Evolutionary conservation across 2,329 filamentous ascomycete genomes (phyloP), one percentile per base, ranked within the genome.

Genomic region (Coniochaeta sp.): DNA sequence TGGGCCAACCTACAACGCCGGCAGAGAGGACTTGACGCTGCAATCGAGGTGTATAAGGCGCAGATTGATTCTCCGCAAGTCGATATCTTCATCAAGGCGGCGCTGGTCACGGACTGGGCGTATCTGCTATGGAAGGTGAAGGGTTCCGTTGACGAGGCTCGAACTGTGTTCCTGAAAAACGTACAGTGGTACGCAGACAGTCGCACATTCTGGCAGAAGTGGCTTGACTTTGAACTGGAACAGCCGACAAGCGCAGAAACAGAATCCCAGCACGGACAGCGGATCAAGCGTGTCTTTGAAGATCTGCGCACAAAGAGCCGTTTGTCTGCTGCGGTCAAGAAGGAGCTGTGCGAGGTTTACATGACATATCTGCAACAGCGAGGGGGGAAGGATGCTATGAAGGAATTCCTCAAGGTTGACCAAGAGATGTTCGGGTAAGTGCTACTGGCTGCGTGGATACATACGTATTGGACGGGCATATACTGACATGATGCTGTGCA

Each of bases 21-120:
- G 34, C 90, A 96, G 67, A 84, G 84, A 58, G 92, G 91, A 6
- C 80, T 96, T 4, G 90, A 96, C 34, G 89, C 90, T 0, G 93
- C 93, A 1, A 89, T 97, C 60, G 85, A 89, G 60, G 82, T 96
- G 6, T 90, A 93, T 73, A 91, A 93, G 73, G 80, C 83, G 57
- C 90, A 96, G 64, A 89, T 97, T 64, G 88, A 93, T 65, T 85
- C 85, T 1, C 81, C 86, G 1, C 79, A 86, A 12, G 86, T 89
- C 58, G 88, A 92, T 64, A 80, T 89, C 59, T 89, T 89, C 67
- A 88, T 91, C 58, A 96, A 96, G 73, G 93, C 93, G 9, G 88
- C 90, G 1, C 80, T 98, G 33, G 90, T 96, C 44, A 90, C 90
- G 0, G 91, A 96, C 69, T 96, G 92, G 89, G 93, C 93, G 1